A percentile compares a stretch with the other conserved stretches of the same genome.
phyloP scores from a whole-genome alignment of 352 stramenopile species.

The Pythium coloratum region DNA sequence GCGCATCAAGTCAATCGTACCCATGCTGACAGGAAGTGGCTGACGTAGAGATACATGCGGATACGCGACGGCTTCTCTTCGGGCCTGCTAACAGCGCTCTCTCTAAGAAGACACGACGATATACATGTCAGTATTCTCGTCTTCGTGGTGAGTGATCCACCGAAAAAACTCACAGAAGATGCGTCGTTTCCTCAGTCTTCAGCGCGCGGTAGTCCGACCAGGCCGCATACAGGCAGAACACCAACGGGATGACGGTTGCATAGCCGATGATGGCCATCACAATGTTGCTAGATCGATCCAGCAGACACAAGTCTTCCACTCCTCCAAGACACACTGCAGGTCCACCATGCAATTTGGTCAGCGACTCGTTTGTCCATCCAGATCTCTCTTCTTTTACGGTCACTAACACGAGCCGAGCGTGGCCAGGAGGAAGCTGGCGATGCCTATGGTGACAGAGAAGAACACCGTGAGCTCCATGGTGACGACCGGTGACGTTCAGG shows the following conservation, averaged over 20 bases:
- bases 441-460: slow-evolving; percentile 43
- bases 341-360: neutral
- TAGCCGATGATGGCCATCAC: slow-evolving; percentile 60
- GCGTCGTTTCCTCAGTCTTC: slow-evolving; percentile 25
- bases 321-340: slow-evolving; percentile 35
- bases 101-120: neutral
- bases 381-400: neutral
- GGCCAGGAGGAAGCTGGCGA: slow-evolving; percentile 43
- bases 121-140: too few species aligned
- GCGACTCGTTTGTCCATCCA: neutral
- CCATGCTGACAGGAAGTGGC: slow-evolving; percentile 77
- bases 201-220: slow-evolving; percentile 34
- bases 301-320: slow-evolving; percentile 39
- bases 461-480: slow-evolving; percentile 63
- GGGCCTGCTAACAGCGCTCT: neutral
- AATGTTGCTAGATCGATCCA: slow-evolving; percentile 48
- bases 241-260: slow-evolving; percentile 46
- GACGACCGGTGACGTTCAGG: neutral
- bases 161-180: slow-evolving; percentile 35
- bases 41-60: slow-evolving; percentile 69
- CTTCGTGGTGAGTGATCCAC: too few species aligned
- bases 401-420: slow-evolving; percentile 41
- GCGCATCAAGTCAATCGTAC: slow-evolving; percentile 24
- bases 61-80: slow-evolving; percentile 33
- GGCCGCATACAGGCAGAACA: slow-evolving; percentile 36